phyloP scores from a whole-genome alignment of 164 flowering plant species.

The Aristolochia fimbriata region DNA sequence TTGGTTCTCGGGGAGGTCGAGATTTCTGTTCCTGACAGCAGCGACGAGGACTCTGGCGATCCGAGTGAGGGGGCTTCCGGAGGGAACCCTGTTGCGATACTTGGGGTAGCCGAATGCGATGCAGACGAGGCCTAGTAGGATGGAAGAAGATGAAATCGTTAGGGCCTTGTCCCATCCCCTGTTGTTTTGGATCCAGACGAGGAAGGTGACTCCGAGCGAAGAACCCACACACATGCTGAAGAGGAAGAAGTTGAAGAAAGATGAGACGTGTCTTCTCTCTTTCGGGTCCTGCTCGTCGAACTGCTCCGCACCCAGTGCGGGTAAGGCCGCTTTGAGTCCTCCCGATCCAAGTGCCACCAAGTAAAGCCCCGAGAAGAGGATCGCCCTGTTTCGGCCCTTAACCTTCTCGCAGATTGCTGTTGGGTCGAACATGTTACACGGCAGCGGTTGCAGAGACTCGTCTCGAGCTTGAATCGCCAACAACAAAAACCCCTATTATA shows the following conservation, averaged over 20 bases:
- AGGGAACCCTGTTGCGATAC: conserved; percentile 14
- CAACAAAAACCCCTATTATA: not conserved
- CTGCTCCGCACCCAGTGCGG: conserved; percentile 32
- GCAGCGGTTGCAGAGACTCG: conserved; percentile 15
- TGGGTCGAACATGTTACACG: conserved; percentile 10
- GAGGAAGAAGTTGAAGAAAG: conserved; percentile 32
- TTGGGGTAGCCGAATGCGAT: conserved; percentile 4
- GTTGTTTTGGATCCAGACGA: conserved; percentile 25
- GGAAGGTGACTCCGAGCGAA: conserved; percentile 19
- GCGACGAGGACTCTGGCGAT: conserved; percentile 12
- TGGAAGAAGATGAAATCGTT: conserved; percentile 6
- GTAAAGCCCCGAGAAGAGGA: conserved; percentile 26
- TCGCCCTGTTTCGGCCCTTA: conserved; percentile 15
- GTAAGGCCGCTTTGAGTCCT: conserved; percentile 24
- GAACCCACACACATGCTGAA: too few relatives aligned
- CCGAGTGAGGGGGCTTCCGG: conserved; percentile 14
- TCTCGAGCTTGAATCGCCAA: conserved; percentile 25
- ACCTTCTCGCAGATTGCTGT: conserved; percentile 14
- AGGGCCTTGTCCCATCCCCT: conserved; percentile 16
- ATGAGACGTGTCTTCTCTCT: conserved; percentile 16
- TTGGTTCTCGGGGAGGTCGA: conserved; percentile 4
- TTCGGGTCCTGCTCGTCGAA: conserved; percentile 17
- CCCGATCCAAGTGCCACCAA: conserved; percentile 31
- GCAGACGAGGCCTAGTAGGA: conserved; percentile 7
- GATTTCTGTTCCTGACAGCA: conserved; percentile 11